These are phyloP conservation scores for Amaranthus hypochondriacus DNA, from an alignment of 148 eudicot species.

Conservation along the genomic window DNA sequence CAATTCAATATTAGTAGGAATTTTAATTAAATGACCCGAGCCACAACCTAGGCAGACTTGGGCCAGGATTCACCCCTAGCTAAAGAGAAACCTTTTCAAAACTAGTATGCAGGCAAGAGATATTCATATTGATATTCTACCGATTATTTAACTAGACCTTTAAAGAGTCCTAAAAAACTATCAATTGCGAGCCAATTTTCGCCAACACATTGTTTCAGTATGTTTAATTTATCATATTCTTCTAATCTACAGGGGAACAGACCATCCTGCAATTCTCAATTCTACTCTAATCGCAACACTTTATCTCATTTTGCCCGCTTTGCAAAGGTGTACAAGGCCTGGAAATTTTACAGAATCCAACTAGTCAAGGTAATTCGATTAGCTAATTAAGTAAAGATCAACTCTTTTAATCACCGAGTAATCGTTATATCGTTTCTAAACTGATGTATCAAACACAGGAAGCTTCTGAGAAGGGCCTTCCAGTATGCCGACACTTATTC, in stretches of 20 bases:
- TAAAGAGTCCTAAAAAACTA: neutral
- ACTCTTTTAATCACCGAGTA: neutral
- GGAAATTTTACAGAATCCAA: conserved; percentile 91
- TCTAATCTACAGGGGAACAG: conserved; percentile 65
- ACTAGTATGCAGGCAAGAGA: too few relatives aligned
- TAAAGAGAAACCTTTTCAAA: too few relatives aligned
- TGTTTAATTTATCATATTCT: conserved; percentile 10
- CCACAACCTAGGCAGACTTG: too few relatives aligned
- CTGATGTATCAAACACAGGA: conserved; percentile 43
- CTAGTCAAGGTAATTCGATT: conserved; percentile 62
- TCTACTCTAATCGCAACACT: conserved; percentile 80
- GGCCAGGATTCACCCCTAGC: too few relatives aligned
- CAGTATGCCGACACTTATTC: conserved; percentile 89
- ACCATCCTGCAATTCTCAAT: conserved; percentile 80
- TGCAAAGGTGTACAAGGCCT: conserved; percentile 89
- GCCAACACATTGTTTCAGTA: neutral
- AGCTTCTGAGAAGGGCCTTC: conserved; percentile 79
- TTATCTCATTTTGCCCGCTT: conserved; percentile 80
- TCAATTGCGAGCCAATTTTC: neutral
- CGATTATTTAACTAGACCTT: conserved; percentile 3
- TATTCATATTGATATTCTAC: neutral
- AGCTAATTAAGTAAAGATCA: neutral
- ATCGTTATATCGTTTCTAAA: neutral
- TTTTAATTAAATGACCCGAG: too few relatives aligned
- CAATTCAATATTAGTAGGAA: too few relatives aligned